Conservation (phyloP, 768 basidiomycete species). For the Boletus reticuloceps region DNA sequence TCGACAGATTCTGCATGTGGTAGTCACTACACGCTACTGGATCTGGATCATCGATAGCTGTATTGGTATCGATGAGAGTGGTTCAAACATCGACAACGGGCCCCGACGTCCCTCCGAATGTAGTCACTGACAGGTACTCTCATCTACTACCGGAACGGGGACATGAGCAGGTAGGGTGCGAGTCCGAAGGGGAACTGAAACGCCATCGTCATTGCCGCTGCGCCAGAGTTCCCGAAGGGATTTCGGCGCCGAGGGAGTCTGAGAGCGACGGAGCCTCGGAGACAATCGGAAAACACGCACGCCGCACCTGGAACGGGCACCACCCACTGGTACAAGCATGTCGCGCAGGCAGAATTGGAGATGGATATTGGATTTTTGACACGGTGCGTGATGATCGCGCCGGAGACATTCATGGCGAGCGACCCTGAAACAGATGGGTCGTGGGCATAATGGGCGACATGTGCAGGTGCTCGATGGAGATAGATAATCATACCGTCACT, state of each 20-base stretch:
- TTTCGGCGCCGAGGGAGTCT: not conserved
- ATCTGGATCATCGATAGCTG: not conserved
- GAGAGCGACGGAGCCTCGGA: too few relatives aligned
- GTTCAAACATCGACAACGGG: not conserved
- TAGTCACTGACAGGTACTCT: not conserved
- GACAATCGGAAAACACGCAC: not conserved
- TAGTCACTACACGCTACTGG: not conserved
- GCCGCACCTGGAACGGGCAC: not conserved
- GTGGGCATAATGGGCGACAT: not conserved
- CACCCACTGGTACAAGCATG: too few relatives aligned
- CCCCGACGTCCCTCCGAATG: not conserved
- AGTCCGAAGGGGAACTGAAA: not conserved
- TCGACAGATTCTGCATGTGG: not conserved
- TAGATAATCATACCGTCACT: not conserved
- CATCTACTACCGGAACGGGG: not conserved
- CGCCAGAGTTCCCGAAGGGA: not conserved
- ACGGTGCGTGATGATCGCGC: constrained; percentile 10
- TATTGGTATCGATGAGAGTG: not conserved
- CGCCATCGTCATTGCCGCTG: not conserved
- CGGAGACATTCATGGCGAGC: not conserved
- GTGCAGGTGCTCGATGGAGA: not conserved
- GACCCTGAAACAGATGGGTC: not conserved
- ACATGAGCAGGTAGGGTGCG: not conserved
- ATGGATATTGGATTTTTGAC: constrained; percentile 1
- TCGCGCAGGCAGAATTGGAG: not conserved